Evolutionary conservation across 306 rosid species (phyloP).

Genomic region (Spatholobus suberectus): DNA sequence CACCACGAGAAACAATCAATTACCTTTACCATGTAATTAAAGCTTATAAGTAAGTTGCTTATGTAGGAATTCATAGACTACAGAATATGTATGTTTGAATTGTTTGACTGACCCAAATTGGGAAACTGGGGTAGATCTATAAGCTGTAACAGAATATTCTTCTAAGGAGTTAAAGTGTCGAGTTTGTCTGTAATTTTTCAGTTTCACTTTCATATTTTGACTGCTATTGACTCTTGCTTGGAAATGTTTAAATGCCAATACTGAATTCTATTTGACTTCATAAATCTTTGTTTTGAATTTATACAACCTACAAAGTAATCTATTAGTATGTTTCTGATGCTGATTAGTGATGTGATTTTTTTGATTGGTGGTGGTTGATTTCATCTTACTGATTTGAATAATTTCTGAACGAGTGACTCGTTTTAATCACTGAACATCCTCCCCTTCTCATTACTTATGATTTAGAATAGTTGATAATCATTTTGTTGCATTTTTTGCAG

Average conservation of each 20-base stretch:
- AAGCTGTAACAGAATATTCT: background rate
- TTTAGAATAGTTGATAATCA: conserved; percentile 10
- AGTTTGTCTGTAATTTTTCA: background rate
- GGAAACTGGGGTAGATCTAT: background rate
- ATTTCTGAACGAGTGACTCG: background rate
- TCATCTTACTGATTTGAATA: background rate
- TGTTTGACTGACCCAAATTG: background rate
- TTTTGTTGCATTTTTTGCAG: conserved; percentile 51
- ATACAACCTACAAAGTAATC: background rate
- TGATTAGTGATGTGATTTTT: background rate
- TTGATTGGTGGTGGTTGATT: conserved; percentile 27
- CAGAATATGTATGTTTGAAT: background rate
- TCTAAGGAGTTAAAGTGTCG: background rate
- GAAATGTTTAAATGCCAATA: background rate
- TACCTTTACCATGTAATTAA: background rate
- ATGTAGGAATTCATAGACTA: background rate
- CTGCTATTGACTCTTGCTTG: background rate
- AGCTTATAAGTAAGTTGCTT: background rate
- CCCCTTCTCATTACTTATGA: background rate
- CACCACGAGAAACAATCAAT: background rate
- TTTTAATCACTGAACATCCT: background rate
- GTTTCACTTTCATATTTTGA: background rate
- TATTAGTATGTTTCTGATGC: background rate
- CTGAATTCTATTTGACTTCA: background rate
- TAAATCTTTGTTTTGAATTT: background rate